Conservation (phyloP, 2,329 filamentous ascomycete genomes). For the Fusarium keratoplasticum region DNA sequence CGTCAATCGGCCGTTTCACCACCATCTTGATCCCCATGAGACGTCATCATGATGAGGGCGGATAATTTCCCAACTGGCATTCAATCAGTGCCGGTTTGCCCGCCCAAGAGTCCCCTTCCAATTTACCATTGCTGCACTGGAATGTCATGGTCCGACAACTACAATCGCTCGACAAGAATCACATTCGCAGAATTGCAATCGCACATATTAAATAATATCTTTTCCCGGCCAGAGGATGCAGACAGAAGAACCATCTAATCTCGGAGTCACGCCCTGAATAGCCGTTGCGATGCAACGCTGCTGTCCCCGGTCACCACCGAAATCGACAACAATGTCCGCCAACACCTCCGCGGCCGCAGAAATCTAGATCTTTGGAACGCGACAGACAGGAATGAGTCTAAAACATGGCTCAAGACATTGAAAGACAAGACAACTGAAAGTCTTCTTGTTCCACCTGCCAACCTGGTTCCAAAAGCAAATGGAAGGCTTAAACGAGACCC, state of each 20-base stretch:
- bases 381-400: not conserved
- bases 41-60: slow-evolving; percentile 35
- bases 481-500: not conserved
- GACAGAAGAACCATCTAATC: slow-evolving; percentile 22
- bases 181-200: not conserved
- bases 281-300: slow-evolving; percentile 21
- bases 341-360: not conserved
- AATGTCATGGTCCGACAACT: slow-evolving; percentile 21
- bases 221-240: not conserved
- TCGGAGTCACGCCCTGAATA: slow-evolving; percentile 32
- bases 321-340: not conserved
- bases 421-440: not conserved
- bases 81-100: slow-evolving; percentile 4
- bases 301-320: not conserved
- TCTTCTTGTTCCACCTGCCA: not conserved
- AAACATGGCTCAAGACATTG: not conserved
- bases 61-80: slow-evolving; percentile 23
- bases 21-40: not conserved
- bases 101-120: not conserved
- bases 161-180: not conserved
- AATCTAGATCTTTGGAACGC: not conserved
- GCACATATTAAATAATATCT: not conserved
- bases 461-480: not conserved
- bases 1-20: not conserved
- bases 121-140: slow-evolving; percentile 18